A percentile compares a stretch with the other conserved stretches of the same genome.
phyloP scores from a whole-genome alignment of 139 green algal species.

The Mychonastes homosphaera region DNA sequence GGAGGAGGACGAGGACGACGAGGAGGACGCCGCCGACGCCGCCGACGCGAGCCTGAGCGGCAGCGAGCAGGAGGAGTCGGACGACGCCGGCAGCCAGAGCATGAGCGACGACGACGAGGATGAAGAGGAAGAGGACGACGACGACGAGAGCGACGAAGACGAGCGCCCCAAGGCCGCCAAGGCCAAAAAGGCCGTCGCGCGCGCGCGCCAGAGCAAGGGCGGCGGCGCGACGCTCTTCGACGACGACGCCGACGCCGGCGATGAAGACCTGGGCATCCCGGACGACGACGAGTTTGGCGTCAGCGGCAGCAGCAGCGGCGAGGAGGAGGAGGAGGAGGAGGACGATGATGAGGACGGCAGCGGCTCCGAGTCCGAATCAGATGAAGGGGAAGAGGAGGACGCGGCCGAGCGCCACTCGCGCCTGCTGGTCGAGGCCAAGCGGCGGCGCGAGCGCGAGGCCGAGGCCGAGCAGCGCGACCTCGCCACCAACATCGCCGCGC shows the following conservation, averaged over 20 bases:
- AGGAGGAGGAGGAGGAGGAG: conserved; percentile 7
- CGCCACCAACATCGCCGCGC: not conserved
- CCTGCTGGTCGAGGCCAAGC: no score
- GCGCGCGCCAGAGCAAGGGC: conserved; percentile 7
- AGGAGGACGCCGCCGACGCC: conserved; percentile 3
- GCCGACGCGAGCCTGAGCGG: no score
- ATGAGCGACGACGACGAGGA: conserved; percentile 3
- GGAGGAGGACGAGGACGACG: not conserved
- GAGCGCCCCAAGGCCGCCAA: not conserved
- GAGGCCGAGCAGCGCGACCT: not conserved
- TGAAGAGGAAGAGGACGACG: conserved; percentile 3
- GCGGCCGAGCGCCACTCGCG: not conserved
- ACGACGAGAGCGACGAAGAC: conserved; percentile 15
- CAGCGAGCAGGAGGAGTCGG: conserved; percentile 20
- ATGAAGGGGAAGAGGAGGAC: conserved; percentile 1
- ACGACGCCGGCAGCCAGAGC: not conserved
- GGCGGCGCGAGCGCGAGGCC: not conserved
- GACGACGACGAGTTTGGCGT: conserved; percentile 3
- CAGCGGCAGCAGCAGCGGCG: not conserved
- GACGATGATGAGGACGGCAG: conserved; percentile 3
- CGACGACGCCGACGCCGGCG: conserved; percentile 12
- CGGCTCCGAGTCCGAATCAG: not conserved
- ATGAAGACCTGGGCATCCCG: conserved; percentile 1
- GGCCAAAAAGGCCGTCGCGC: not conserved
- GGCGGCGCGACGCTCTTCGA: conserved; percentile 8